Evolutionary conservation across 306 rosid genomes (phyloP), one percentile per base, ranked within the genome.

Genomic region (Mimosa bimucronata): DNA sequence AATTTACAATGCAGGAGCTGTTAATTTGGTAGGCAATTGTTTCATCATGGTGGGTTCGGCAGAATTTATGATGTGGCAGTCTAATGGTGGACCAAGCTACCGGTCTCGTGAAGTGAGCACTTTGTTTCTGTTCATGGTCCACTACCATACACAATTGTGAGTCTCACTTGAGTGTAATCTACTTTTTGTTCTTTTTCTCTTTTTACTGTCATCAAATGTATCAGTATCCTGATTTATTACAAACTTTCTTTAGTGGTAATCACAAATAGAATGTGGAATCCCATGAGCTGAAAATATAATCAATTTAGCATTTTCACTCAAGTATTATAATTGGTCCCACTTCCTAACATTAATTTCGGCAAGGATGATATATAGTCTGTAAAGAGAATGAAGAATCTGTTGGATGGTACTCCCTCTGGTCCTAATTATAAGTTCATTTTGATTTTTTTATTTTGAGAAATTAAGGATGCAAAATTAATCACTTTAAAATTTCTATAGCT

Each of bases 1-100:
- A 84, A 48, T 71, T 71, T 80, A 71, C 60, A 11, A 21, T 52
- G 71, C 46, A 38, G 83, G 44, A 80, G 85, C 86, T 30, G 84
- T 81, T 46, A 71, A 84, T 62, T 81, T 75, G 79, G 12, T 71
- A 71, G 52, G 42, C 77, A 66, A 79, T 52, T 55, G 50, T 50
- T 77, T 34, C 71, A 79, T 73, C 85, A 73, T 62, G 61, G 41
- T 19, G 48, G 76, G 65, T 41, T 81, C 62, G 64, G 12, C 64
- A 65, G 58, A 68, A 25, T 21, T 68, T 31, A 40, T 57, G 38
- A 73, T 14, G 55, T 58, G 80, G 65, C 69, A 57, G 74, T 58
- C 50, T 74, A 45, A 55, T 80, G 8, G 72, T 55, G 61, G 41
- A 60, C 69, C 85, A 70, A 45, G 60, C 74, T 34, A 75, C 45